phyloP scores from a whole-genome alignment of 352 stramenopile species.

The Pythium volutum region DNA sequence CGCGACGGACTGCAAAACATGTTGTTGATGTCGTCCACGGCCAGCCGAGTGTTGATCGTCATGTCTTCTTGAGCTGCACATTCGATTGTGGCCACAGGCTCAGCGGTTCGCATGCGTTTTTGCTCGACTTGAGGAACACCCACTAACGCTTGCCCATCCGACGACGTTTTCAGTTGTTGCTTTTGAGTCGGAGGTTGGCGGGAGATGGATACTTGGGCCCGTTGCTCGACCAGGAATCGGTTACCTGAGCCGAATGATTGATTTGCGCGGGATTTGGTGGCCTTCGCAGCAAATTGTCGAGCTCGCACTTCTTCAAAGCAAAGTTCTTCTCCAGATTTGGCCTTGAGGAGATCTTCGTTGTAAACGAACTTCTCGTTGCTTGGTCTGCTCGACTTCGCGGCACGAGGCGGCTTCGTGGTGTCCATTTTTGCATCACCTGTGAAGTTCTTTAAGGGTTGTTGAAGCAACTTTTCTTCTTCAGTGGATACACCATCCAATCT shows the following conservation, averaged over 20 bases:
- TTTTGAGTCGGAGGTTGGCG: neutral
- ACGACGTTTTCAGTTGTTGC: neutral
- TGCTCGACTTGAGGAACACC: neutral
- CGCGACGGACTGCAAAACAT: conserved; percentile 85
- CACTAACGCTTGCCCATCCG: neutral
- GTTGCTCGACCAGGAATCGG: conserved; percentile 15
- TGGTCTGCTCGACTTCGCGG: neutral
- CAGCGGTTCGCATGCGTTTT: neutral
- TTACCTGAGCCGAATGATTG: conserved; percentile 3
- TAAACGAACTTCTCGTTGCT: conserved; percentile 36
- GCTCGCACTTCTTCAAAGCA: conserved; percentile 84
- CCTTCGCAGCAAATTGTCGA: conserved; percentile 5
- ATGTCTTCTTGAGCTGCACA: conserved; percentile 74
- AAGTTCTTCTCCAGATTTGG: conserved; percentile 38
- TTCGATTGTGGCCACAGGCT: conserved; percentile 19
- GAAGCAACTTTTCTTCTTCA: conserved; percentile 71
- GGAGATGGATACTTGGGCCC: neutral
- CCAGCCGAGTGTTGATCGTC: conserved; percentile 85
- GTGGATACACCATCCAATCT: conserved; percentile 61
- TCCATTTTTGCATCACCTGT: conserved; percentile 1
- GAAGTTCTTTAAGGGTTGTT: conserved; percentile 83
- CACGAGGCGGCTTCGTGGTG: conserved; percentile 8
- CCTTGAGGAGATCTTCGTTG: conserved; percentile 41
- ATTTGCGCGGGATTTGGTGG: neutral
- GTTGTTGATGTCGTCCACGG: conserved; percentile 78